Conservation (phyloP, 192 early-diverging fungal genomes). For the Podila minutissima region DNA sequence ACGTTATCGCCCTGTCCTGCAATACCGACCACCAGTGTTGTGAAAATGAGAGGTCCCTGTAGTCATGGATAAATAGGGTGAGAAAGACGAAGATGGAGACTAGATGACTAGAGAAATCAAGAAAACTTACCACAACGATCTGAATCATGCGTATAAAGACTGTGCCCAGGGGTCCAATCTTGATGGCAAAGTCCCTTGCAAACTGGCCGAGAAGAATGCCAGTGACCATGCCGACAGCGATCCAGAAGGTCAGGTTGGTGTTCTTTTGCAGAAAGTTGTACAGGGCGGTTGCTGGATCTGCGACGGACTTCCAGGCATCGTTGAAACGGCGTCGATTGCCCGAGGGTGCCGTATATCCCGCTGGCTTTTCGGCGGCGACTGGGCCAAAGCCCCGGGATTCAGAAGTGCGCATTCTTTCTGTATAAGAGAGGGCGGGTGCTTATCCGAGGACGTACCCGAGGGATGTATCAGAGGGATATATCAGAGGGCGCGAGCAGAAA, state of each 20-base stretch:
- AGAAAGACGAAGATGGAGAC: neutral
- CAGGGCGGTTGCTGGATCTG: neutral
- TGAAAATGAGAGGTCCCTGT: conserved; percentile 72
- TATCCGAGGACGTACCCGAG: too few species aligned
- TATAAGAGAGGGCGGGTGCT: neutral
- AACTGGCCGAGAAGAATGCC: conserved; percentile 60
- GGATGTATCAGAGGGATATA: too few species aligned
- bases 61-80: neutral
- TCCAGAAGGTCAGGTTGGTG: conserved; percentile 61
- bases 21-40: conserved; percentile 73
- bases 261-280: conserved; percentile 19
- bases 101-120: too few species aligned
- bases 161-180: conserved; percentile 54
- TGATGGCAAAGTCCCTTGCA: conserved; percentile 44
- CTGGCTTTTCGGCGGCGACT: neutral
- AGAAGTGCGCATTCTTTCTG: neutral
- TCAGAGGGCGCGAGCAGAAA: too few species aligned
- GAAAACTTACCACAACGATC: conserved; percentile 40
- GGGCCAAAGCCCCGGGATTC: neutral
- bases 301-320: neutral
- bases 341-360: neutral
- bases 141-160: conserved; percentile 66
- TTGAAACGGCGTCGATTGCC: neutral
- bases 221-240: conserved; percentile 54
- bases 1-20: conserved; percentile 73